Conservation (phyloP, 208 protist species). For the Herpetomonas tarakana region DNA sequence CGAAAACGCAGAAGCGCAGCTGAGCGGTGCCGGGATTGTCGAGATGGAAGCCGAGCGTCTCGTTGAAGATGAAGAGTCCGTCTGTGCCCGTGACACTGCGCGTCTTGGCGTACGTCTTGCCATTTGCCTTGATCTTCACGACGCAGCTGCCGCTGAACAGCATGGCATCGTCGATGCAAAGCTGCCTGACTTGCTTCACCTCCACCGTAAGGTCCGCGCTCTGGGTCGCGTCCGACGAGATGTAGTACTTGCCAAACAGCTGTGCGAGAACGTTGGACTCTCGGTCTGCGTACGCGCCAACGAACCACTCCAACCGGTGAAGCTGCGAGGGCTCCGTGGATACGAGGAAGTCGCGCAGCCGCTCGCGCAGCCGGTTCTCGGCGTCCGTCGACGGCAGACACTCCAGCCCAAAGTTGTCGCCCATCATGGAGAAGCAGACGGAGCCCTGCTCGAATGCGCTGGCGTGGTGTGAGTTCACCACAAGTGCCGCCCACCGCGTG, state of each 20-base stretch:
- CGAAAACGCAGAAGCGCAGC: conserved; percentile 44
- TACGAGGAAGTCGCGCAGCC: conserved; percentile 50
- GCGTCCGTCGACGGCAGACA: conserved; percentile 62
- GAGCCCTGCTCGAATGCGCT: conserved; percentile 45
- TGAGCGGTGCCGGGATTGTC: conserved; percentile 34
- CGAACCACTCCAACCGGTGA: conserved; percentile 79
- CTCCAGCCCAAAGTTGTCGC: conserved; percentile 71
- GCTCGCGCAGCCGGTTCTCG: conserved; percentile 70
- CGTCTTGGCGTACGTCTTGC: conserved; percentile 35
- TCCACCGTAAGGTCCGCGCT: conserved; percentile 30
- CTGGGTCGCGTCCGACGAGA: conserved; percentile 6
- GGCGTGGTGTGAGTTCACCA: conserved; percentile 36
- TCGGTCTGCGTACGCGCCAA: conserved; percentile 53
- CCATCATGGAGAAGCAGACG: conserved; percentile 59
- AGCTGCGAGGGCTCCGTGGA: conserved; percentile 38
- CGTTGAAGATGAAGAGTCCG: conserved; percentile 47
- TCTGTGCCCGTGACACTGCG: conserved; percentile 23
- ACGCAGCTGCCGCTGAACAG: conserved; percentile 40
- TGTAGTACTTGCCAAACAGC: conserved; percentile 19
- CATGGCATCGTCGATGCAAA: conserved; percentile 38
- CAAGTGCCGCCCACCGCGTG: conserved; percentile 64
- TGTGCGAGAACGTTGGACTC: conserved; percentile 38
- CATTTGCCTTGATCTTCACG: conserved; percentile 50
- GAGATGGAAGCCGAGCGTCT: conserved; percentile 40
- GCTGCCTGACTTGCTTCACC: conserved; percentile 42